Base-by-base conservation (phyloP, 2,329 filamentous ascomycete species). In the Fusarium vanettenii region DNA sequence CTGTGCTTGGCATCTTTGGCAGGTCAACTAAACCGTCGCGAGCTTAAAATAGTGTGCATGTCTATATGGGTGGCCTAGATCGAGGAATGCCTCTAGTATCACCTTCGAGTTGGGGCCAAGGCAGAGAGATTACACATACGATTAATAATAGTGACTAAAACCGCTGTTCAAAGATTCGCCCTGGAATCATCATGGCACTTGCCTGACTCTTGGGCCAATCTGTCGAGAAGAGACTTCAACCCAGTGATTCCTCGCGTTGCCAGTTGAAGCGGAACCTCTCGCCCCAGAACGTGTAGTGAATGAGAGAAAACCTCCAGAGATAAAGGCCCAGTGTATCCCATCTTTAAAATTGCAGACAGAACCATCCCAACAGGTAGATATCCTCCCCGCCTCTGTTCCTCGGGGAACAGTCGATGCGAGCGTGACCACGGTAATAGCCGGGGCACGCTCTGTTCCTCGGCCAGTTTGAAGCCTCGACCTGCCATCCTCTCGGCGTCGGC, bases 341-440 rank as follows among this genome's bases (percentile, higher is more conserved):
- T 67, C 43, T 72, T 35, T 9, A 72, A 25, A 13, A 72, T 66
- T 6, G 70, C 64, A 43, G 43, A 29, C 41, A 70, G 13, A 13
- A 72, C 70, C 33, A 72, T 60, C 1, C 48, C 67, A 5, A 72
- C 70, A 9, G 70, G 67, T 67, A 72, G 66, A 50, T 72, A 72
- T 13, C 70, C 70, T 5, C 70, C 70, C 1, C 43, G 20, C 3
- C 20, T 7, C 31, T 72, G 60, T 39, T 72, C 70, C 6, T 56
- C 48, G 2, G 70, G 70, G 27, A 62, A 72, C 41, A 70, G 29
- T 14, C 70, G 56, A 35, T 72, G 64, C 2, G 37, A 65, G 2
- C 70, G 45, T 18, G 67, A 70, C 70, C 70, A 72, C 4, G 70
- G 67, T n/a, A 70, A 16, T n/a, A 70, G 9, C 13, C 37, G 56